Evolutionary conservation across 2,329 filamentous ascomycete genomes (phyloP).

Genomic region (Sporothrix brunneoviolacea): DNA sequence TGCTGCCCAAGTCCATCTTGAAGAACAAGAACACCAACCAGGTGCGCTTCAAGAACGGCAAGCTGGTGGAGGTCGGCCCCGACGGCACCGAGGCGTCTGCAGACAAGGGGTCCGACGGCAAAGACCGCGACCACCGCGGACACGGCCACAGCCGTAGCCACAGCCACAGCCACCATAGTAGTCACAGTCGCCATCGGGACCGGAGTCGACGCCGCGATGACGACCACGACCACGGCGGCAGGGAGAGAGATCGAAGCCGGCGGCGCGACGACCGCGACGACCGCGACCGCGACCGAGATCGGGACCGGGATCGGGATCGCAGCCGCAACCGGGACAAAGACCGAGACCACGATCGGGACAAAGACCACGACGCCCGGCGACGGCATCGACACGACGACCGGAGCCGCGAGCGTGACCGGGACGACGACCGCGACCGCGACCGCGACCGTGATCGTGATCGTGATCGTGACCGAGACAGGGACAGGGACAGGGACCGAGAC

Average conservation of each 20-base stretch:
- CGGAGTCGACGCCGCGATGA: slow-evolving; percentile 28
- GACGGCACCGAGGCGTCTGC: slow-evolving; percentile 23
- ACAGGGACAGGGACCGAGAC: slow-evolving; percentile 20
- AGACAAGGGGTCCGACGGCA: background rate
- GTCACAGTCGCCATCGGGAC: slow-evolving; percentile 21
- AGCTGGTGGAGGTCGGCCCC: slow-evolving; percentile 36
- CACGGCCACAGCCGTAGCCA: background rate
- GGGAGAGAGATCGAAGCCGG: slow-evolving; percentile 21
- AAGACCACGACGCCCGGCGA: too few relatives aligned
- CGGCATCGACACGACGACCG: slow-evolving; percentile 28
- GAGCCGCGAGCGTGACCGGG: slow-evolving; percentile 23
- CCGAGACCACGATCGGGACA: slow-evolving; percentile 27
- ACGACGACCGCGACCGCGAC: slow-evolving; percentile 20
- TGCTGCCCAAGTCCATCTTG: slow-evolving; percentile 50
- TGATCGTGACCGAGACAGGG: slow-evolving; percentile 14
- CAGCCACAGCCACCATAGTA: background rate
- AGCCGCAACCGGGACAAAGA: slow-evolving; percentile 33
- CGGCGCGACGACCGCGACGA: slow-evolving; percentile 17
- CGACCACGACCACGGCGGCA: slow-evolving; percentile 35
- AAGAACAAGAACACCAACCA: slow-evolving; percentile 55
- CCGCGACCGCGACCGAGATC: slow-evolving; percentile 27
- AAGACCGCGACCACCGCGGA: background rate
- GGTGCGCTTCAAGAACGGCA: slow-evolving; percentile 45
- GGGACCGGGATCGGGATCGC: slow-evolving; percentile 37
- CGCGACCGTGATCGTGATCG: slow-evolving; percentile 23